Evolutionary conservation across 371 early-diverging fungal genomes (phyloP), one percentile per base, ranked within the genome.

Genomic region (Zychaea mexicana): DNA sequence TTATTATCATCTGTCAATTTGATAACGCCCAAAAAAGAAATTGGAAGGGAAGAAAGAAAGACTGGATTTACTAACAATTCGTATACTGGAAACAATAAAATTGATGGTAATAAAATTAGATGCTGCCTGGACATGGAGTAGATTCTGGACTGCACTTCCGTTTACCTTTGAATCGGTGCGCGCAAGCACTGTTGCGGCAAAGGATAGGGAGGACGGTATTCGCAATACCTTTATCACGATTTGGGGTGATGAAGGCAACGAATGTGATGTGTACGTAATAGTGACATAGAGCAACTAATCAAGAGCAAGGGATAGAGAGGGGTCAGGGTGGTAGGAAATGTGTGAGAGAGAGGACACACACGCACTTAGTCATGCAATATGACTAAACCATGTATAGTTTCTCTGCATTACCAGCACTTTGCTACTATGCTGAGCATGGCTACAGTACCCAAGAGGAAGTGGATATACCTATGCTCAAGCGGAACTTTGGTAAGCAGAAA

Each of bases 181-280:
- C 22, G 94, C 94, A 19, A 88, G 90, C 53, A 76, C 92, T 21
- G 69, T 77, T 15, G 93, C 93, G 1, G 83, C 89, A n/a, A 94
- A 88, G 59, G 67, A 72, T 32, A 72, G 69, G 7, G 72, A 70
- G 6, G 76, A 81, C 32, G 87, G 86, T 13, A 90, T 94, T 8
- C 66, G 78, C 13, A 90, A 93, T 68, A 83, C 87, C 6, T 89
- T 95, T 75, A 86, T 92, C 33, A 95, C 94, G 0, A 85, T 88
- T 46, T 91, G 95, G 94, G 95, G 95, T 19, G 95, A 95, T 68
- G 95, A 95, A 67, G 94, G 94, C 39, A 92, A 94, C 72, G 95
- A 95, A 74, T 92, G 91, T 65, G 95, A 94, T 66, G 83, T 92
- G 80, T 84, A 79, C 12, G 15, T 22, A 27, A 30, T 32, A 30